Percentiles rank a stretch among this genome's conserved stretches.
Evolutionary conservation across 495 filamentous ascomycete species (phyloP).

Genomic region (Parathielavia appendiculata): DNA sequence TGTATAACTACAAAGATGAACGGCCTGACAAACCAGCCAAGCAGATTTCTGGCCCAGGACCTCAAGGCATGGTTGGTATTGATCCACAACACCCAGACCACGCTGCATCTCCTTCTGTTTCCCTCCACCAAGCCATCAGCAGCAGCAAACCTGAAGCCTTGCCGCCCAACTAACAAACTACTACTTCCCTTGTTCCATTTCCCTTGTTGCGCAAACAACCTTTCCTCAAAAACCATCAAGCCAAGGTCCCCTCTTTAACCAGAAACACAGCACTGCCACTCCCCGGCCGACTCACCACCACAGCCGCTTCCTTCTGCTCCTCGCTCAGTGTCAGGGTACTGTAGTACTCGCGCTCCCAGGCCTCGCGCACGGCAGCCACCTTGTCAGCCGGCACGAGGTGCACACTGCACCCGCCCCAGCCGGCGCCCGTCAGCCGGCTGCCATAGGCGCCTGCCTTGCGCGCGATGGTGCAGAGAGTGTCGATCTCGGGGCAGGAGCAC

Average conservation of each 20-base stretch:
- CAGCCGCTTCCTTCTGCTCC: conserved; percentile 69
- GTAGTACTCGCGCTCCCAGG: conserved; percentile 80
- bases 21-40: no score
- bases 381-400: conserved; percentile 85
- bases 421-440: conserved; percentile 84
- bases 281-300: conserved; percentile 86
- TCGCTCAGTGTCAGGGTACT: conserved; percentile 64
- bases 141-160: no score
- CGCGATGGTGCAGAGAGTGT: conserved; percentile 78
- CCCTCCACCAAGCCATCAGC: no score
- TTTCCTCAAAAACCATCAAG: no score
- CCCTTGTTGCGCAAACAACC: no score
- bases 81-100: no score
- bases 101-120: no score
- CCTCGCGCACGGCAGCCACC: conserved; percentile 72
- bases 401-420: conserved; percentile 95
- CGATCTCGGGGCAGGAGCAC: conserved; percentile 85
- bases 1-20: no score
- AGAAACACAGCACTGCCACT: conserved; percentile 56
- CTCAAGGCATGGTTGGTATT: no score
- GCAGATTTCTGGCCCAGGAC: no score
- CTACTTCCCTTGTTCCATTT: no score
- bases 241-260: conserved; percentile 23
- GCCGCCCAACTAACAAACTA: no score
- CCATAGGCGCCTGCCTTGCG: conserved; percentile 74